Evolutionary conservation across 305 asterid genomes (phyloP), one percentile per base, ranked within the genome.

Genomic region (Plantago rigida): DNA sequence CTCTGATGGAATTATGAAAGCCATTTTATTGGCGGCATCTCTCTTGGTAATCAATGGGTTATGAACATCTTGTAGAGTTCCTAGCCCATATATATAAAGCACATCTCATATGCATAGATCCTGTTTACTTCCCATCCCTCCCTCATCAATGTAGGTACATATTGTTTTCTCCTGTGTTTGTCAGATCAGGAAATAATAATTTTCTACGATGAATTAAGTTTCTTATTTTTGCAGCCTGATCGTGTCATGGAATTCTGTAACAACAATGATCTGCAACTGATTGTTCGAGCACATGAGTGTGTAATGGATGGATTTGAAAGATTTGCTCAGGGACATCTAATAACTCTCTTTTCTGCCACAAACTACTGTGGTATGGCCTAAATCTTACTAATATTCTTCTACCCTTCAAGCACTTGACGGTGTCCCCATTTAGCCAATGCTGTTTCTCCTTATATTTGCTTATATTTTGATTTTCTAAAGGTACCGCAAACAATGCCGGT

Each of bases 281-380:
- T 94, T 63, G 96, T 94, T 62, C 81, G 99, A 68, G 99, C 99
- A 2, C 96, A 90, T 17, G 99, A 94, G 77, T 89, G 99, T 57
- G 99, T 94, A 76, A 94, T 94, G 99, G 99, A 94, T 87, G 99
- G 99, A 59, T 94, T 94, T 69, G 99, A 94, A 76, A 82, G 97
- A 73, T 93, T 93, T 82, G 99, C 99, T 62, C 99, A 93, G 80
- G 97, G 99, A 59, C 99, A 93, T 78, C 65, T 85, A 58, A 93
- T 93, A 34, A 93, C 99, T 50, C 95, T 93, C 12, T 93, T 93
- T 65, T 93, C 99, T 46, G 99, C 99, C 61, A 94, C 97, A 29
- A 94, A 94, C 77, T 94, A 94, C 75, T 94, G 99, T 49, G 99
- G 99, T 94, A 85, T 54, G 86, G 60, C 47, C 36, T 63, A 36